Base-by-base conservation (phyloP, 257 asterid genomes). In the Solanum corneliomulleri region DNA sequence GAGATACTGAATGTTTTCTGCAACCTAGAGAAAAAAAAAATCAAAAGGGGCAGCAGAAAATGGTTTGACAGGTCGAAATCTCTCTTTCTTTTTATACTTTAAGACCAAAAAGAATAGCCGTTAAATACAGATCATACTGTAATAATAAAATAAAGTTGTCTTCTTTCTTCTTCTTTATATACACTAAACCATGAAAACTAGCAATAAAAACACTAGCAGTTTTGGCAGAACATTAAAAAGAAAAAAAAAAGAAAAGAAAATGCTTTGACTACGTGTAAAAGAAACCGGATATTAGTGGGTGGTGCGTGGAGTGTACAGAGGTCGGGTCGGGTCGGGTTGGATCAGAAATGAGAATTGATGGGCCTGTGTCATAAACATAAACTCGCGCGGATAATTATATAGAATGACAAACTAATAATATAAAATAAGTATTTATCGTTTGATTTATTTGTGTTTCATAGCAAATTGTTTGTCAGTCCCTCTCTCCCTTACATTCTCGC, bases 71-170 rank as follows among this genome's bases (percentile, higher is more conserved):
- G 62, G 83, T 77, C 21, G 62, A 77, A 44, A 25, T 45, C 33
- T 78, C 42, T 45, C 85, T 47, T n/a, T 80, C 35, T 80, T 75
- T 52, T 69, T 60, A 16, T 29, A 76, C 29, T 13, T 45, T 45
- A 33, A 70, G 31, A 75, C 35, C 86, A 69, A 56, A 66, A 35
- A 87, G 80, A 85, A 87, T 89, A 91, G 91, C 92, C 91, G 92
- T 92, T 91, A 81, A 68, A 18, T 21, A 84, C 33, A 81, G 70
- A 81, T 80, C 84, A 80, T 5, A 16, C 15, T 47, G 84, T 45
- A 80, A 47, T 45, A 80, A 47, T 80, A 80, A 27, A 80, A 27
- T 47, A 80, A 27, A 80, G 21, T 27, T 31, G 75, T 68, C 21
- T 68, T 68, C 75, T 68, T 68, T 31, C 21, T 35, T 16, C 66